Conservation (phyloP, 1,284 basidiomycete genomes). For the Ceratorhiza oryzae-sativae region DNA sequence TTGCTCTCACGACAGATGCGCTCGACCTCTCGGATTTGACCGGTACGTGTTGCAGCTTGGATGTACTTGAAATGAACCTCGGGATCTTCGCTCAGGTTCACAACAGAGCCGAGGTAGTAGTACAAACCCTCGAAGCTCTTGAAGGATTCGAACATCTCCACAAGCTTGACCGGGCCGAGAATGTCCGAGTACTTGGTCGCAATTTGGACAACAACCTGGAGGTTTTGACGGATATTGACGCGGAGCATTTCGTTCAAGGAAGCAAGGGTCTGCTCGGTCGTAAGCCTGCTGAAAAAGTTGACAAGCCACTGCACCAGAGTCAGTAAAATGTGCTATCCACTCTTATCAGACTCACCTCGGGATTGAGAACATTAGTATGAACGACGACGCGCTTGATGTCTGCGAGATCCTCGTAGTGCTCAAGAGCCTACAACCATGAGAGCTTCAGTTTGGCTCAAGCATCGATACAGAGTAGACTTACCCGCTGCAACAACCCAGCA, state of each 20-base stretch:
- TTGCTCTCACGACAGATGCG: conserved; percentile 98
- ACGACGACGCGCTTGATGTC: conserved; percentile 99
- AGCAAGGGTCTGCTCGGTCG: conserved; percentile 97
- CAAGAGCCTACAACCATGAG: conserved; percentile 80
- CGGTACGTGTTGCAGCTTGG: conserved; percentile 97
- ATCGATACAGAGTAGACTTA: conserved; percentile 52
- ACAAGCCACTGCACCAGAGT: conserved; percentile 81
- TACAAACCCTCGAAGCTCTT: conserved; percentile 99
- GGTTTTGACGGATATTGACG: conserved; percentile 96
- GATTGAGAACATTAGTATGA: conserved; percentile 86
- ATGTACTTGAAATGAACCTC: conserved; percentile 99
- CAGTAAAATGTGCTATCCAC: not conserved
- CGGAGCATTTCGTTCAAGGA: conserved; percentile 98
- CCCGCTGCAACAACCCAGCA: conserved; percentile 93
- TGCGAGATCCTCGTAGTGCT: conserved; percentile 96
- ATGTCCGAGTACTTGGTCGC: conserved; percentile 99
- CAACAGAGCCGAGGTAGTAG: conserved; percentile 96
- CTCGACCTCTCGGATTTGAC: conserved; percentile 98
- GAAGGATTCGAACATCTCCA: conserved; percentile 99
- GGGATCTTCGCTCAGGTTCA: conserved; percentile 94
- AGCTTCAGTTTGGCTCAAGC: conserved; percentile 36
- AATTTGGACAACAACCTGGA: conserved; percentile 96
- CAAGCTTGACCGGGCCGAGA: conserved; percentile 94
- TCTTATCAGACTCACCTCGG: conserved; percentile 65
- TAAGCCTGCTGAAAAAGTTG: conserved; percentile 95